These are phyloP conservation scores for Albugo candida DNA, from an alignment of 352 stramenopile species.

Conservation along the genomic window DNA sequence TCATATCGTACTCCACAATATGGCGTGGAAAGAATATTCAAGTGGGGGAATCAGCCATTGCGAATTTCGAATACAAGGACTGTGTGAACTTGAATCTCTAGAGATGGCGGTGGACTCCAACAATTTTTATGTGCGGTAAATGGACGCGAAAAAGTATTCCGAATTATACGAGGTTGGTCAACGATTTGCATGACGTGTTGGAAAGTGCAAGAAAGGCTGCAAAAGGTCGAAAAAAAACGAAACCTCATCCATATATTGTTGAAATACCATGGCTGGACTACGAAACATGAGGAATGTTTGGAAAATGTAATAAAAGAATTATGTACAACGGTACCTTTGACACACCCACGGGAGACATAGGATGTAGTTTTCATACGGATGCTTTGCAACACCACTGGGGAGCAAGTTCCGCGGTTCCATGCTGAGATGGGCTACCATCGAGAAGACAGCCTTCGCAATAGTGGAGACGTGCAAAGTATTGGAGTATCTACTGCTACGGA, in stretches of 20 bases:
- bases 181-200: conserved; percentile 4
- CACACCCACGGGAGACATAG: conserved; percentile 3
- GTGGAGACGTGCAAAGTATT: conserved; percentile 11
- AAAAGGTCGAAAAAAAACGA: conserved; percentile 7
- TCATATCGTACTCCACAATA: neutral
- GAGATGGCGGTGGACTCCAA: conserved; percentile 7
- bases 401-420: conserved; percentile 5
- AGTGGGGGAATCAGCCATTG: conserved; percentile 2
- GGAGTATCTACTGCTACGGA: conserved; percentile 9
- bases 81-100: conserved; percentile 2
- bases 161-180: conserved; percentile 6
- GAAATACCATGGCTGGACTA: conserved; percentile 1
- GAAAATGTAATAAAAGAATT: conserved; percentile 3
- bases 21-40: neutral
- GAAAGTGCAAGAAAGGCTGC: conserved; percentile 3
- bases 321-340: conserved; percentile 7
- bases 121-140: conserved; percentile 15
- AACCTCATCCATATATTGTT: conserved; percentile 4
- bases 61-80: conserved; percentile 1
- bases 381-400: conserved; percentile 9
- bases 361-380: conserved; percentile 12
- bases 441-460: conserved; percentile 13
- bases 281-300: conserved; percentile 4
- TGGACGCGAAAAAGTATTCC: conserved; percentile 18
- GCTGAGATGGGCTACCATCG: conserved; percentile 8